Evolutionary conservation across 1,139 yeast species (phyloP).

Genomic region (Zygosaccharomyces sapae): DNA sequence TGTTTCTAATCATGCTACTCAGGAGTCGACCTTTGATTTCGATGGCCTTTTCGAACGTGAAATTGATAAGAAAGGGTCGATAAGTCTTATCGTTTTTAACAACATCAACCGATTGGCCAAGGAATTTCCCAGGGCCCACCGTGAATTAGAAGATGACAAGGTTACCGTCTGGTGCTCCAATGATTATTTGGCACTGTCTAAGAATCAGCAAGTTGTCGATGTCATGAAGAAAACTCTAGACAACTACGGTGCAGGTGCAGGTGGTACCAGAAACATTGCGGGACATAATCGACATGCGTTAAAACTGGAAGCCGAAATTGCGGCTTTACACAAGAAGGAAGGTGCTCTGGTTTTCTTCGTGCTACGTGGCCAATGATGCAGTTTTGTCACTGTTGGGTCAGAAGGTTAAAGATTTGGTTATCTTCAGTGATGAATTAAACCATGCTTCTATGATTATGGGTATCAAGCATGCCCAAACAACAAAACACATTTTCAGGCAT

Average conservation of each 20-base stretch:
- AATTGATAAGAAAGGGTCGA: constrained; percentile 71
- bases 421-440: constrained; percentile 86
- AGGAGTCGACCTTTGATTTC: constrained; percentile 57
- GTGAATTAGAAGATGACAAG: constrained; percentile 65
- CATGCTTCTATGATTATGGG: constrained; percentile 99
- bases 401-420: constrained; percentile 81
- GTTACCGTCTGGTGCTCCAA: constrained; percentile 99
- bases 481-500: constrained; percentile 87
- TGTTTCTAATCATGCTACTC: constrained; percentile 35
- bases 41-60: constrained; percentile 59
- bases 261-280: constrained; percentile 98
- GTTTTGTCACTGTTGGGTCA: constrained; percentile 90
- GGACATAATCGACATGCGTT: constrained; percentile 93
- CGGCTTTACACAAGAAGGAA: constrained; percentile 89
- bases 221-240: constrained; percentile 79
- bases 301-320: constrained; percentile 77
- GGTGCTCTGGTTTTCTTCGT: constrained; percentile 94
- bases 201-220: constrained; percentile 62
- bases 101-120: constrained; percentile 92
- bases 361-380: constrained; percentile 96
- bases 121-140: constrained; percentile 91
- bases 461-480: constrained; percentile 82
- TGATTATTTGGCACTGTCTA: constrained; percentile 94
- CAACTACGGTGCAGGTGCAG: constrained; percentile 96
- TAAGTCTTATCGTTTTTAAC: constrained; percentile 92